Evolutionary conservation across 148 eudicot species (phyloP).

Genomic region (Fallopia convolvulus): DNA sequence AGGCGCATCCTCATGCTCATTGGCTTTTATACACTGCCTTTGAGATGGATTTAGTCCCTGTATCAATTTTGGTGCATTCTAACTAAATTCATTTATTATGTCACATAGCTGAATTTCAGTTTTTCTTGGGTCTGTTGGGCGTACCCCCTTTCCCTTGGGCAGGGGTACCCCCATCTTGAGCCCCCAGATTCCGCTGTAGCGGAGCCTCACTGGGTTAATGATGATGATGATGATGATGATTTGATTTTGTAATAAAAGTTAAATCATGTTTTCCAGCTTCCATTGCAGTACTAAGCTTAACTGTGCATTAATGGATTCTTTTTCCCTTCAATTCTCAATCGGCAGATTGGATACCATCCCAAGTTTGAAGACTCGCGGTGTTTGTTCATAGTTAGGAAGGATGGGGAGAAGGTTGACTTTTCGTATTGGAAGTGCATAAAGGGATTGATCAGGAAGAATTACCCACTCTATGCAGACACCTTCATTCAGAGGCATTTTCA

Average conservation of each 20-base stretch:
- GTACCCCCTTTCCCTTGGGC: too few species aligned
- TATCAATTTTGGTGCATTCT: too few species aligned
- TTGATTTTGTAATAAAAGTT: not conserved
- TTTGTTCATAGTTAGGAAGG: conserved; percentile 78
- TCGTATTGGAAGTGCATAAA: conserved; percentile 95
- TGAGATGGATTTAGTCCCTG: too few species aligned
- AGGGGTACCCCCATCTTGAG: too few species aligned
- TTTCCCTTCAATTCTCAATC: conserved; percentile 13
- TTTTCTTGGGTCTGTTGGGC: too few species aligned
- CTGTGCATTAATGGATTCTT: not conserved
- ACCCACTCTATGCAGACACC: conserved; percentile 78
- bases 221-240: too few species aligned
- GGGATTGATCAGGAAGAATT: conserved; percentile 61
- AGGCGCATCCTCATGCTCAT: too few species aligned
- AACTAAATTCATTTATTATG: too few species aligned
- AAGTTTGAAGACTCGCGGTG: conserved; percentile 73
- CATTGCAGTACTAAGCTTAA: not conserved
- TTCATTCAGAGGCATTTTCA: conserved; percentile 81
- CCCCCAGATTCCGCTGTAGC: too few species aligned
- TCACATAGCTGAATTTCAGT: too few species aligned
- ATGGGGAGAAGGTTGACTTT: conserved; percentile 69
- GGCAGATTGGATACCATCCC: conserved; percentile 80
- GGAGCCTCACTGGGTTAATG: too few species aligned
- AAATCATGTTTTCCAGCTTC: not conserved
- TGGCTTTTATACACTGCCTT: too few species aligned